Evolutionary conservation across 371 early-diverging fungal genomes (phyloP), one percentile per base, ranked within the genome.

Genomic region (Lichtheimia ornata): DNA sequence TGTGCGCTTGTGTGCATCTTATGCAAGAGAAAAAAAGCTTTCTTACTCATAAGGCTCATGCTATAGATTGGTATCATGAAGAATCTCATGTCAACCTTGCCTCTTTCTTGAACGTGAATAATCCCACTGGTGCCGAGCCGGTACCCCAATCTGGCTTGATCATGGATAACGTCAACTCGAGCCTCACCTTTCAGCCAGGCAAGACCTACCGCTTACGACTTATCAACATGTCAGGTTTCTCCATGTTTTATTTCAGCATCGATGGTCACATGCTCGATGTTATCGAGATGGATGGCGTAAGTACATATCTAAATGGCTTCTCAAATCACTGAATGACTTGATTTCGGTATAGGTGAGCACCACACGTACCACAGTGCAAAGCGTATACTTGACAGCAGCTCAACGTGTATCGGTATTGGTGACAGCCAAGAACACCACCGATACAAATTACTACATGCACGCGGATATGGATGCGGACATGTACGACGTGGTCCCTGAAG

Each of bases 201-300:
- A 91, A 88, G 71, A 88, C 87, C 15, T 94, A 94, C 72, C 91
- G 94, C 59, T 76, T 95, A 53, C 88, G 95, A 28, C 59, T 95
- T 35, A 85, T 95, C 74, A 89, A 88, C 59, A 88, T 88, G 81
- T 84, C 88, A 53, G 84, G 87, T 25, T 77, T 92, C 56, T 83
- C 91, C 54, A 86, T 86, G 77, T 92, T 86, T 72, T 82, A 84
- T 65, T 80, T 94, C 70, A 82, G 85, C 67, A 89, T 94, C 61
- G 92, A 90, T 65, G 87, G 85, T 50, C 95, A 94, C 70, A 74
- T 81, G 30, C 66, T 94, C 73, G 76, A 86, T 53, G 73, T 94
- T 40, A 91, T 94, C 56, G 95, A 94, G 74, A 81, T 88, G 18
- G 95, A 94, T 63, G 95, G 95, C 53, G 82, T 79, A 72, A 54